Evolutionary conservation across 2,329 filamentous ascomycete species (phyloP), one percentile per base, ranked within the genome.

Genomic region (Fusarium abutilonis): DNA sequence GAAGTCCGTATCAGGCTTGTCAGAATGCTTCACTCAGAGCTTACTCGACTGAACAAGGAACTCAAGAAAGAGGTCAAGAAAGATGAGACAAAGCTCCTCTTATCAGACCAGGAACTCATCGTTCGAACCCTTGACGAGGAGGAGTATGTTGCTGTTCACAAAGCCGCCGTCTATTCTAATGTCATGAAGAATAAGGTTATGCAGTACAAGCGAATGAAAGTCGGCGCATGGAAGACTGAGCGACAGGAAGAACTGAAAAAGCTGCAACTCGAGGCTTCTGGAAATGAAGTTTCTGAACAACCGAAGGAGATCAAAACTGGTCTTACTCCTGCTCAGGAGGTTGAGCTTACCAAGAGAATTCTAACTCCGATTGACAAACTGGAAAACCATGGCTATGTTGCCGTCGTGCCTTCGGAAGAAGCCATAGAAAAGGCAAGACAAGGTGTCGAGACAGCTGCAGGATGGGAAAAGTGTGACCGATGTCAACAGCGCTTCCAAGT

Each of bases 381-480:
- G n/a, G 81, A 85, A 6, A 74, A 82, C 6, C 84, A 88, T 72
- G 93, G 92, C 15, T 98, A 97, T 73, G 87, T 97, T 19, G 85
- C 88, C 0, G 77, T 74, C 5, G 77, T 88, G 1, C 93, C 93
- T 0, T 83, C 85, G 0, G 79, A 84, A 1, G 82, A 83, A 8
- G 89, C 92, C 15, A 84, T 97, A 15, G 79, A 84, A 47, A 81
- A 83, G 46, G 89, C 92, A 1, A 84, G 80, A 31, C 81, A 84
- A 39, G 92, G 88, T 0, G 82, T 92, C 0, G 80, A 85, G 43
- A 81, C 86, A 8, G 85, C 89, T 11, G 84, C 86, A 48, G 91
- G 91, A 43, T 97, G 89, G 83, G 95, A 99, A 77, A 83, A 87
- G 45, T 99, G 95, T 70, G 93, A 97, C 70, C 89, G 95, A 17